Evolutionary conservation across 768 basidiomycete genomes (phyloP), one percentile per base, ranked within the genome.

Genomic region (Kwoniella sp.): DNA sequence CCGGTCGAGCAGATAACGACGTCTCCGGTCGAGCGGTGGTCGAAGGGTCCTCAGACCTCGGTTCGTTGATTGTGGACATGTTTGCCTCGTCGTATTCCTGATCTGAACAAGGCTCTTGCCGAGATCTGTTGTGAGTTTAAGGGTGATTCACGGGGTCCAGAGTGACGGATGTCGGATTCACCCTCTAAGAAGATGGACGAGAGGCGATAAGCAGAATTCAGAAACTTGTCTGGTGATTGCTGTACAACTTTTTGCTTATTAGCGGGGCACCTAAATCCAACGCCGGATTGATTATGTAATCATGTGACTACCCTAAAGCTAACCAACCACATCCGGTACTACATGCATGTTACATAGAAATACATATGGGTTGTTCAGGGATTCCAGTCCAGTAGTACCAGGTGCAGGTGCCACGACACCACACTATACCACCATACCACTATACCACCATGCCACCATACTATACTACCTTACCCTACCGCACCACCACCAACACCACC

Each of bases 1-100:
- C 56, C 15, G 66, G 63, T 15, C 61, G 22, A 29, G 65, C 72
- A 22, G 52, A 52, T 9, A 70, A 30, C 15, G 61, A 59, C 1
- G 65, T 66, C 54, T 72, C 72, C 36, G 74, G 74, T 52, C 72
- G 37, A 29, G 74, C 59, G 13, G 70, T 72, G 8, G 26, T 8
- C 13, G 62, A 37, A 30, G 63, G 48, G 25, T 69, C 68, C 12
- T 49, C 56, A 7, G 69, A 67, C 26, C 46, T 12, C 1, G 53
- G 49, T 30, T 51, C 48, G 19, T 49, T 8, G 33, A 60, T 52
- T 3, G 30, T 49, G 1, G 58, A 60, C 58, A 60, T 60, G 13
- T n/a, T 50, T 8, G 46, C 33, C 13, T 33, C 33, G 5, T 13
- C 33, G 7, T 33, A 13, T 33, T 33, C 13, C 33, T 33, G 5